Conservation (phyloP, 495 filamentous ascomycete genomes). For the Staphylotrichum tortipilum region DNA sequence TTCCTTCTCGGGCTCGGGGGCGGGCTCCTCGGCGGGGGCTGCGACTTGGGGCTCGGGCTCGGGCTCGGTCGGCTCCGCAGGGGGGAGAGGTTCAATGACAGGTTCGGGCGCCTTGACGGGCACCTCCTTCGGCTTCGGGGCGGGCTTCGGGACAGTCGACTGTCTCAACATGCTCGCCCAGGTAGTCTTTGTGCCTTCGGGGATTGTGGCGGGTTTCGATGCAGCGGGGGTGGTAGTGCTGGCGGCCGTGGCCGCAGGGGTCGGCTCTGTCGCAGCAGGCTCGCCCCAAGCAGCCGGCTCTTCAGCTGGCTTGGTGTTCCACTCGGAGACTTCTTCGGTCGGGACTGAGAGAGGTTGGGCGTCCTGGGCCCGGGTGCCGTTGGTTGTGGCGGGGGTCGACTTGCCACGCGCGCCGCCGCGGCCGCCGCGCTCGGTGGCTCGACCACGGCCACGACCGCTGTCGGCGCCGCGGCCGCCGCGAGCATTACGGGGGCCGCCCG, state of each 20-base stretch:
- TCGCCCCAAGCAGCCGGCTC: slow-evolving; percentile 20
- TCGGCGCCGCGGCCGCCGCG: slow-evolving; percentile 65
- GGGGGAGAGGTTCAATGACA: slow-evolving; percentile 31
- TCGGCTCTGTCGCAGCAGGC: slow-evolving; percentile 1
- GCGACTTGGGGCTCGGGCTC: slow-evolving; percentile 32
- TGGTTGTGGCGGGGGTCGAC: slow-evolving; percentile 44
- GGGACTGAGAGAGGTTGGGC: slow-evolving; percentile 39
- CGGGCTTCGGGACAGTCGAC: slow-evolving; percentile 34
- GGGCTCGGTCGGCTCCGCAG: slow-evolving; percentile 26
- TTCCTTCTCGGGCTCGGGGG: slow-evolving; percentile 23
- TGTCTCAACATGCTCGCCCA: slow-evolving; percentile 52
- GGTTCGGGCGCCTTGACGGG: slow-evolving; percentile 33
- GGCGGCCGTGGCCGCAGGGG: slow-evolving; percentile 15
- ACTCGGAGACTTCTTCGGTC: slow-evolving; percentile 39
- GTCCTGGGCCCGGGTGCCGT: slow-evolving; percentile 43
- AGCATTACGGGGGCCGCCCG: slow-evolving; percentile 30
- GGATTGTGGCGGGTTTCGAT: slow-evolving; percentile 26
- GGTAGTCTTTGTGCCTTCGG: slow-evolving; percentile 41
- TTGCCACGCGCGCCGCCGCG: slow-evolving; percentile 53
- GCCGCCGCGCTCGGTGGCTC: slow-evolving; percentile 62
- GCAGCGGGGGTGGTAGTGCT: slow-evolving; percentile 16
- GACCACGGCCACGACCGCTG: slow-evolving; percentile 56
- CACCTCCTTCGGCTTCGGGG: slow-evolving; percentile 38
- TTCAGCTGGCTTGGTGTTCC: slow-evolving; percentile 31
- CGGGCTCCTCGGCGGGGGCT: slow-evolving; percentile 25